A percentile compares a stretch with the other conserved stretches of the same genome.
phyloP scores from a whole-genome alignment of 2,329 filamentous ascomycete species.

The Acephala macrosclerotiorum region DNA sequence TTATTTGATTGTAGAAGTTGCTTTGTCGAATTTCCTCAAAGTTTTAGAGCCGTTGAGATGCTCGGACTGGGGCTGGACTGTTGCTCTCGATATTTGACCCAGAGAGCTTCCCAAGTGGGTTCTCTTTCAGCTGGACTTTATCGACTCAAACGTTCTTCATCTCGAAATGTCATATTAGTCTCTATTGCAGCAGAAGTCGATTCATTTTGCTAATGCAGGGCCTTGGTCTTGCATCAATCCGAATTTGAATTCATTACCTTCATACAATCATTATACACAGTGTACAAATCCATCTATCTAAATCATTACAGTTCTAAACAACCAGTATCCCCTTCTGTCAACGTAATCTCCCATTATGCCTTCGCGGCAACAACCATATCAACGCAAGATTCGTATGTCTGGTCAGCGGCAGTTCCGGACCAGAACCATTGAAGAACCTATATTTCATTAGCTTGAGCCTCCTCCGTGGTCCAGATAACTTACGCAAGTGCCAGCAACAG shows the following conservation, averaged over 20 bases:
- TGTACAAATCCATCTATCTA: background rate
- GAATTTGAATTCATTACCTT: background rate
- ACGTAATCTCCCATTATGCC: background rate
- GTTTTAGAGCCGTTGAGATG: too few relatives aligned
- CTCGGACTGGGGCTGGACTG: too few relatives aligned
- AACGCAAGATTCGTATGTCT: constrained; percentile 63
- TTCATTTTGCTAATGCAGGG: too few relatives aligned
- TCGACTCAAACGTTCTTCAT: too few relatives aligned
- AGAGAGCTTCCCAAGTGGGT: too few relatives aligned
- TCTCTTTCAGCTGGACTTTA: too few relatives aligned
- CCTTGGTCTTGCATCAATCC: too few relatives aligned
- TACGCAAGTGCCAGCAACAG: constrained; percentile 37
- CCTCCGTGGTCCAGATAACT: constrained; percentile 9
- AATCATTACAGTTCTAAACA: background rate
- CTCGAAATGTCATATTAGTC: too few relatives aligned
- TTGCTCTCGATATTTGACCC: too few relatives aligned
- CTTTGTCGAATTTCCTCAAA: too few relatives aligned
- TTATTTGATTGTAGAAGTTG: too few relatives aligned
- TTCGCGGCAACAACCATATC: constrained; percentile 49
- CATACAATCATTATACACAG: background rate
- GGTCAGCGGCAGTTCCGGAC: constrained; percentile 55
- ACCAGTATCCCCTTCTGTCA: background rate
- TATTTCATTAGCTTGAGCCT: constrained; percentile 45
- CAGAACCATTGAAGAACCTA: constrained; percentile 63
- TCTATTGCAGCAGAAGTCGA: too few relatives aligned